Evolutionary conservation across 768 basidiomycete genomes (phyloP).

Genomic region (Suillus subalutaceus): DNA sequence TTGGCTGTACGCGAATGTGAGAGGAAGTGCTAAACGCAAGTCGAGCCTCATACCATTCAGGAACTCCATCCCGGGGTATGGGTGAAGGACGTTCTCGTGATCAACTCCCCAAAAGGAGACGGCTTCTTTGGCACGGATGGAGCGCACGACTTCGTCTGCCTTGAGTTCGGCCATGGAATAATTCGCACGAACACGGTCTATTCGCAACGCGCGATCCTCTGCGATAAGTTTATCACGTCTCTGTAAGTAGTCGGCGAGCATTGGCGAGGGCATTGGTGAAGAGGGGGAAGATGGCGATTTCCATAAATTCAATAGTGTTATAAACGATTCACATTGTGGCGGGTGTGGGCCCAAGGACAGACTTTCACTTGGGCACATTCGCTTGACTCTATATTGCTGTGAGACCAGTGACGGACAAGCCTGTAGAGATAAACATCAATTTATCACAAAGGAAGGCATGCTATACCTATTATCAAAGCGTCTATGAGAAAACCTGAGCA

Average conservation of each 20-base stretch:
- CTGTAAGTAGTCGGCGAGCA: conserved; percentile 16
- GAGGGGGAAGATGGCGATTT: no score
- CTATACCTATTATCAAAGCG: background rate
- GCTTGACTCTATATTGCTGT: background rate
- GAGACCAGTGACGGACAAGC: background rate
- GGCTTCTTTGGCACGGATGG: conserved; percentile 55
- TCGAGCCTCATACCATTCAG: conserved; percentile 51
- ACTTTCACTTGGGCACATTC: background rate
- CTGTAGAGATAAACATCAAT: background rate
- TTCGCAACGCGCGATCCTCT: conserved; percentile 53
- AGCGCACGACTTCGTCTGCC: conserved; percentile 59
- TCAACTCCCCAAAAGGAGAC: conserved; percentile 58
- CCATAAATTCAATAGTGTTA: background rate
- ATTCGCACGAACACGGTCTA: conserved; percentile 39
- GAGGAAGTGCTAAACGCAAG: background rate
- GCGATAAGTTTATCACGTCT: conserved; percentile 32
- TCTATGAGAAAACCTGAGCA: background rate
- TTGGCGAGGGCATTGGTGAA: background rate
- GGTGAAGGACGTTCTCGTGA: conserved; percentile 53
- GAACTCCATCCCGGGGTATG: conserved; percentile 79
- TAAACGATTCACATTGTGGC: background rate
- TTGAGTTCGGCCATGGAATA: conserved; percentile 44
- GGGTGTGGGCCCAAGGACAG: background rate
- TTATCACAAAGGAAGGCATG: background rate
- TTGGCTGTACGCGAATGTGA: conserved; percentile 26